Evolutionary conservation across 306 rosid genomes (phyloP).

Genomic region (Rosa persica): DNA sequence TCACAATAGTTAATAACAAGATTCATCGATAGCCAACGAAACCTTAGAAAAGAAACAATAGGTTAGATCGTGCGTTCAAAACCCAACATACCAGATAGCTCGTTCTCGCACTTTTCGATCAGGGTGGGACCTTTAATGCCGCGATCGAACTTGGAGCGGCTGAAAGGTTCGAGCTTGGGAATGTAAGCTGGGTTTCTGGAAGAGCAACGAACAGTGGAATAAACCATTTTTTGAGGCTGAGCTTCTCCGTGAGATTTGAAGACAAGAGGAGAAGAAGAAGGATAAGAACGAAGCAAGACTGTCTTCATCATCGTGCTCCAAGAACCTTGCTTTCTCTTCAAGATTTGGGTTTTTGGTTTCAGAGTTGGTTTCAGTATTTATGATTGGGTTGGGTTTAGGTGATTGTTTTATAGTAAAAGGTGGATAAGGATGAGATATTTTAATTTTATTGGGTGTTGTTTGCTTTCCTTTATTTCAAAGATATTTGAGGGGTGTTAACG

Average conservation of each 20-base stretch:
- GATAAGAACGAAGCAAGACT: conserved; percentile 40
- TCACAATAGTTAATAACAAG: neutral
- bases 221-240: conserved; percentile 25
- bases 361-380: neutral
- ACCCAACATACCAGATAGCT: conserved; percentile 48
- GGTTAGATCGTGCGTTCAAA: neutral
- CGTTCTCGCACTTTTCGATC: conserved; percentile 69
- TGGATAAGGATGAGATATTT: conserved; percentile 37
- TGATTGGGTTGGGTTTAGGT: too few relatives aligned
- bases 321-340: neutral
- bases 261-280: conserved; percentile 38
- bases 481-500: neutral
- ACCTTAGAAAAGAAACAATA: neutral
- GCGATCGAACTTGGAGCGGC: conserved; percentile 67
- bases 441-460: neutral
- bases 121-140: conserved; percentile 63
- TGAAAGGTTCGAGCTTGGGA: conserved; percentile 89
- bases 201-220: conserved; percentile 39
- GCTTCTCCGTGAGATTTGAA: conserved; percentile 35
- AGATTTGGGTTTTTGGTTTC: neutral
- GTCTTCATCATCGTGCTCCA: conserved; percentile 35
- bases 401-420: neutral
- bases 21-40: neutral
- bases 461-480: neutral
- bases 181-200: conserved; percentile 54